These are phyloP conservation scores for Globisporangium sylvaticum DNA, from an alignment of 352 stramenopile genomes.

Conservation along the genomic window DNA sequence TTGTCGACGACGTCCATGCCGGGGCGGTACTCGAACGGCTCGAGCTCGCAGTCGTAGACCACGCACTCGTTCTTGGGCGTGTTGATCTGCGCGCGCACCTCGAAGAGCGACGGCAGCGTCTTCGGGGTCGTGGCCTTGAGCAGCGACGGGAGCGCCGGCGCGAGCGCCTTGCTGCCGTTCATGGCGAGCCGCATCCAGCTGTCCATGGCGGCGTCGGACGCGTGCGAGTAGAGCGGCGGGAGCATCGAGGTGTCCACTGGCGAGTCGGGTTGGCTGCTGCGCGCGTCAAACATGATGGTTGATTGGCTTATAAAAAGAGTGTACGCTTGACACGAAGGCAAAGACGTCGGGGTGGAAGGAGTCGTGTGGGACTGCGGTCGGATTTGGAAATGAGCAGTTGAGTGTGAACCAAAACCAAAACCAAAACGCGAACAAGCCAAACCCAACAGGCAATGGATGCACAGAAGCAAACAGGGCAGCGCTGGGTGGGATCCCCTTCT, in stretches of 20 bases:
- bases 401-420: neutral
- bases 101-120: conserved; percentile 18
- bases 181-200: conserved; percentile 21
- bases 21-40: conserved; percentile 65
- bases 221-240: conserved; percentile 44
- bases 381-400: conserved; percentile 19
- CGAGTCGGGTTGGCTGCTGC: conserved; percentile 40
- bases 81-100: conserved; percentile 11
- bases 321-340: conserved; percentile 4
- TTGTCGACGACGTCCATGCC: conserved; percentile 16
- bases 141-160: conserved; percentile 17
- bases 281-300: conserved; percentile 17
- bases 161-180: conserved; percentile 18
- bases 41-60: conserved; percentile 44
- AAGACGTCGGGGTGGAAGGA: conserved; percentile 8
- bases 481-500: conserved; percentile 5
- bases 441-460: no score
- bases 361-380: conserved; percentile 18
- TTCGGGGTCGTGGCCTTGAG: conserved; percentile 17
- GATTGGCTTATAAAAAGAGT: conserved; percentile 7
- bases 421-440: no score
- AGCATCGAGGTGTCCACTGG: conserved; percentile 77
- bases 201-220: conserved; percentile 21
- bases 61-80: conserved; percentile 12
- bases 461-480: neutral